phyloP scores from a whole-genome alignment of 805 yeast species.

The Ascoidea rubescens region DNA sequence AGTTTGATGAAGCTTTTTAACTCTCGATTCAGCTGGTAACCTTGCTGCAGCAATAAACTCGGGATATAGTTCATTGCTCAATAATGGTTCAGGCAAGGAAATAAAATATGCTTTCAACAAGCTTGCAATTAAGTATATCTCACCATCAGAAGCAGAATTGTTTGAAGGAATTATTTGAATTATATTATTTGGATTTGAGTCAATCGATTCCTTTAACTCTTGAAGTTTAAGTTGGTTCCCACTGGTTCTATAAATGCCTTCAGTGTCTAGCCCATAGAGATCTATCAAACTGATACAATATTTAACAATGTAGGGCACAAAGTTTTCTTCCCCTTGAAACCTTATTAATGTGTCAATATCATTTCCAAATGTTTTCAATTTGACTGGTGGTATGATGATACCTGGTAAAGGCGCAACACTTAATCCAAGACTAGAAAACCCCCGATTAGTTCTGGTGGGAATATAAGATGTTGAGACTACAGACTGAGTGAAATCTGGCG shows the following conservation, averaged over 20 bases:
- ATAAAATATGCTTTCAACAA: constrained; percentile 74
- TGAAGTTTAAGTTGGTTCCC: constrained; percentile 69
- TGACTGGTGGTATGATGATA: constrained; percentile 2
- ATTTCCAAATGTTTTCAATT: constrained; percentile 58
- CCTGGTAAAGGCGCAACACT: constrained; percentile 3
- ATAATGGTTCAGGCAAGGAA: constrained; percentile 74
- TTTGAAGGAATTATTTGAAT: constrained; percentile 34
- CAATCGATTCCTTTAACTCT: constrained; percentile 57
- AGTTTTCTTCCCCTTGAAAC: constrained; percentile 51
- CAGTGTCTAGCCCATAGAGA: constrained; percentile 67
- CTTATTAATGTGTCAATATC: constrained; percentile 59
- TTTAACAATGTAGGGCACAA: constrained; percentile 82
- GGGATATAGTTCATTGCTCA: constrained; percentile 48
- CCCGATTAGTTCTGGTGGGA: constrained; percentile 3
- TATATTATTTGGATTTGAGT: constrained; percentile 57
- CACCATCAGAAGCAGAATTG: constrained; percentile 53
- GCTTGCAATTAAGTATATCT: constrained; percentile 79
- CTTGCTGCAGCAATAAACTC: constrained; percentile 59
- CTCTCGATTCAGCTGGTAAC: constrained; percentile 47
- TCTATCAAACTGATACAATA: constrained; percentile 84
- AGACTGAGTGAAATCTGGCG: not conserved
- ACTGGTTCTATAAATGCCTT: constrained; percentile 80
- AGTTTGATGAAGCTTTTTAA: constrained; percentile 70
- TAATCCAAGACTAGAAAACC: not conserved
- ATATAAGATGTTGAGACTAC: constrained; percentile 5